Conservation (phyloP, 1,284 basidiomycete species). For the Boletus albobrunnescens region DNA sequence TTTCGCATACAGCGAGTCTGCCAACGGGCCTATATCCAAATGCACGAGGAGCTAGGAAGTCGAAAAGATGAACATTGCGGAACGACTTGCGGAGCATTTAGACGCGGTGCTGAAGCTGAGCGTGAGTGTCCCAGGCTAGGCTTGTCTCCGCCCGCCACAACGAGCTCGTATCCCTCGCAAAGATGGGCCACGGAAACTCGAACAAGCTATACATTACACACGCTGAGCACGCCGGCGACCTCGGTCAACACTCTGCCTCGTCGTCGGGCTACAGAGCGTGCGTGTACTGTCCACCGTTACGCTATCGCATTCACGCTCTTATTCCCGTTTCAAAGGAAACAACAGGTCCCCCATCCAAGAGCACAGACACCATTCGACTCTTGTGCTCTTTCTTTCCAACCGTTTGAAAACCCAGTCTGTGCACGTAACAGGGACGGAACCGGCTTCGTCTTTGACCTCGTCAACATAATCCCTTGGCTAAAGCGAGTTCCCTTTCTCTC, state of each 20-base stretch:
- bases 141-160: neutral
- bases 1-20: slow-evolving; percentile 8
- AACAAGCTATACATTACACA: slow-evolving; percentile 86
- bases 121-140: no score
- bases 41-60: slow-evolving; percentile 28
- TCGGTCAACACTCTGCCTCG: slow-evolving; percentile 72
- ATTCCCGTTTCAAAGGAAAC: slow-evolving; percentile 47
- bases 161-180: slow-evolving; percentile 2
- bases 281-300: slow-evolving; percentile 25
- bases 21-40: slow-evolving; percentile 13
- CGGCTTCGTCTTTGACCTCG: slow-evolving; percentile 78
- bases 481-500: slow-evolving; percentile 55
- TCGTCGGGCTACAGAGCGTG: slow-evolving; percentile 71
- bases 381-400: slow-evolving; percentile 89
- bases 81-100: slow-evolving; percentile 39
- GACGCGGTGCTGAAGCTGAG: slow-evolving; percentile 2
- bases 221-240: slow-evolving; percentile 72
- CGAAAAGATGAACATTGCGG: slow-evolving; percentile 31
- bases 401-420: slow-evolving; percentile 86
- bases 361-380: slow-evolving; percentile 82
- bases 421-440: slow-evolving; percentile 77
- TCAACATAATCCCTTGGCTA: slow-evolving; percentile 90
- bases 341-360: slow-evolving; percentile 57
- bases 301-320: neutral
- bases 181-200: slow-evolving; percentile 81